A percentile compares a stretch with the other conserved stretches of the same genome.
phyloP scores from a whole-genome alignment of 345 rosid genomes.

The Carallia brachiata region DNA sequence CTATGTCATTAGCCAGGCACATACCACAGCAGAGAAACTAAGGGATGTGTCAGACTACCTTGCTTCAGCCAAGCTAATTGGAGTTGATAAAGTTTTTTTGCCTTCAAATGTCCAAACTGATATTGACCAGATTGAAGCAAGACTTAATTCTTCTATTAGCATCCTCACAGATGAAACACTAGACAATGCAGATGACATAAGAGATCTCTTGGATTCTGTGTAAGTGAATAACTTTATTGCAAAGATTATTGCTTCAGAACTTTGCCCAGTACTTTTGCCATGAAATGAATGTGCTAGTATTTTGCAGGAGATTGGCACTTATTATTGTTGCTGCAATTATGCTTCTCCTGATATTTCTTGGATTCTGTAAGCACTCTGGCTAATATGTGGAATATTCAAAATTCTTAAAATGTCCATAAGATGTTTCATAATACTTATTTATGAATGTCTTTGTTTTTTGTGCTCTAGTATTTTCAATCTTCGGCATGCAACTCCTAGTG shows the following conservation, averaged over 20 bases:
- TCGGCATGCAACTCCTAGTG: constrained; percentile 72
- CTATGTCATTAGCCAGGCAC: constrained; percentile 74
- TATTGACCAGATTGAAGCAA: constrained; percentile 69
- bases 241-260: neutral
- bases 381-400: neutral
- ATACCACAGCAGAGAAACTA: constrained; percentile 53
- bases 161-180: constrained; percentile 48
- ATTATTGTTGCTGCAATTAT: constrained; percentile 62
- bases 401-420: neutral
- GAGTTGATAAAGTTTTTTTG: constrained; percentile 64
- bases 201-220: constrained; percentile 71
- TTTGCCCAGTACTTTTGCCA: neutral
- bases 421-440: neutral
- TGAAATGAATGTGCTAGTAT: constrained; percentile 8
- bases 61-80: constrained; percentile 62
- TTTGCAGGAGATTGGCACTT: constrained; percentile 68
- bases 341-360: constrained; percentile 76
- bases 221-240: constrained; percentile 27
- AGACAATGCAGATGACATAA: constrained; percentile 54
- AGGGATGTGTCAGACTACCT: constrained; percentile 63
- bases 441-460: constrained; percentile 3
- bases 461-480: constrained; percentile 66
- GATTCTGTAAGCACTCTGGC: constrained; percentile 57
- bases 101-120: constrained; percentile 83
- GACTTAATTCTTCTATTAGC: constrained; percentile 54